Conservation (phyloP, 177 flowering plant species). For the Vitis hybrid region DNA sequence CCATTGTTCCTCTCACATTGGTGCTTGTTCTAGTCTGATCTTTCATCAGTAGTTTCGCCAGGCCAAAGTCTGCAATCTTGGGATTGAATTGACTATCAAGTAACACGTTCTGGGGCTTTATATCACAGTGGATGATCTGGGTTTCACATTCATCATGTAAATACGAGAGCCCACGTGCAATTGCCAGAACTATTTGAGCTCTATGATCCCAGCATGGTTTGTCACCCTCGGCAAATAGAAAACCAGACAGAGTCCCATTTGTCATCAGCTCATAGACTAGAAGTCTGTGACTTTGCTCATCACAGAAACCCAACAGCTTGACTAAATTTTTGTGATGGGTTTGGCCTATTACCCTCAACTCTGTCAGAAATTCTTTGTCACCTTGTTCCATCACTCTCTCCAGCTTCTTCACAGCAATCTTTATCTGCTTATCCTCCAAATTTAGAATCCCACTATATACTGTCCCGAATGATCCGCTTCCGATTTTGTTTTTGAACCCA, state of each 20-base stretch:
- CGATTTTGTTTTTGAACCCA: slow-evolving; percentile 20
- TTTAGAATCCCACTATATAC: slow-evolving; percentile 19
- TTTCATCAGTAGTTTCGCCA: slow-evolving; percentile 24
- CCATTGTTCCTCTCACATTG: slow-evolving; percentile 29
- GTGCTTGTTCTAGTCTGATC: slow-evolving; percentile 26
- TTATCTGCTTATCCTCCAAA: slow-evolving; percentile 12
- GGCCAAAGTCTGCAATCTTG: slow-evolving; percentile 30
- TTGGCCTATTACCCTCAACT: slow-evolving; percentile 18
- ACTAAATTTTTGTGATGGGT: slow-evolving; percentile 27
- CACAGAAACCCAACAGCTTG: slow-evolving; percentile 20
- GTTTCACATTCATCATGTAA: background rate
- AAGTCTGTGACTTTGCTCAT: slow-evolving; percentile 4
- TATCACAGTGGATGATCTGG: slow-evolving; percentile 15
- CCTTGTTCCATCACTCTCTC: slow-evolving; percentile 16
- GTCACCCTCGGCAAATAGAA: slow-evolving; percentile 6
- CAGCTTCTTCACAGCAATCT: slow-evolving; percentile 25
- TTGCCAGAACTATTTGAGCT: slow-evolving; percentile 23
- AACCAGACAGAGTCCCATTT: slow-evolving; percentile 19
- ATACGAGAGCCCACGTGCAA: slow-evolving; percentile 28
- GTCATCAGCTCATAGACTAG: slow-evolving; percentile 27
- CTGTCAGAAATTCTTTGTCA: slow-evolving; percentile 22
- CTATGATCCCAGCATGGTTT: slow-evolving; percentile 24
- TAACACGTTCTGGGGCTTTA: slow-evolving; percentile 34
- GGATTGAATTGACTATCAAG: slow-evolving; percentile 19
- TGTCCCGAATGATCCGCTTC: slow-evolving; percentile 19